Conservation (phyloP, 345 rosid species). For the Acer negundo region DNA sequence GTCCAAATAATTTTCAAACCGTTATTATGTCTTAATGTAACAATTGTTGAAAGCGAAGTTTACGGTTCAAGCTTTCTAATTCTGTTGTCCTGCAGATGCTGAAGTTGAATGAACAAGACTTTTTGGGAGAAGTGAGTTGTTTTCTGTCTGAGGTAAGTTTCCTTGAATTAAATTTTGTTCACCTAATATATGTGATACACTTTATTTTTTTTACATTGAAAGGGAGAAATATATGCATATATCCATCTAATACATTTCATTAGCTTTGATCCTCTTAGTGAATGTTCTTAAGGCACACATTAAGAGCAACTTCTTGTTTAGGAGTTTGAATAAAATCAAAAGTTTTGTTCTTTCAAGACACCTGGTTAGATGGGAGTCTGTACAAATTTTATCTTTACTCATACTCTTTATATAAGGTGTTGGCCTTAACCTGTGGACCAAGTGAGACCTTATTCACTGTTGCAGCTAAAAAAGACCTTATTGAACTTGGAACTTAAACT, state of each 20-base stretch:
- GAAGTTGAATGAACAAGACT: slow-evolving; percentile 65
- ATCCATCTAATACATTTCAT: not conserved
- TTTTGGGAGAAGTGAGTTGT: slow-evolving; percentile 77
- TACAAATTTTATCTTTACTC: too few species aligned
- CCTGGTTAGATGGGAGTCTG: too few species aligned
- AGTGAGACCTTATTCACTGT: too few species aligned
- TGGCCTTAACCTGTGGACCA: too few species aligned
- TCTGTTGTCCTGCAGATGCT: slow-evolving; percentile 43
- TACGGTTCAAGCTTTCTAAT: slow-evolving; percentile 2
- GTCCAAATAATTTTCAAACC: not conserved
- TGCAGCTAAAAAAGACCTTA: too few species aligned
- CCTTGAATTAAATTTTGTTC: not conserved
- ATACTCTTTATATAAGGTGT: too few species aligned
- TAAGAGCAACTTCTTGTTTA: not conserved
- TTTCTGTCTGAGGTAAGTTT: slow-evolving; percentile 58
- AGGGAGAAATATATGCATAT: not conserved
- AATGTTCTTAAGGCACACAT: too few species aligned
- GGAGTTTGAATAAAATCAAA: too few species aligned
- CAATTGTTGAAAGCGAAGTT: not conserved
- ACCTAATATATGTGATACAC: not conserved
- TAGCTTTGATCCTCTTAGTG: not conserved
- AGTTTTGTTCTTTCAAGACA: too few species aligned
- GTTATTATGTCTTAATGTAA: not conserved
- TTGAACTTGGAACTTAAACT: too few species aligned
- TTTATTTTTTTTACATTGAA: not conserved